Conservation (phyloP, 1,284 basidiomycete species). For the Lentinus polychrous region DNA sequence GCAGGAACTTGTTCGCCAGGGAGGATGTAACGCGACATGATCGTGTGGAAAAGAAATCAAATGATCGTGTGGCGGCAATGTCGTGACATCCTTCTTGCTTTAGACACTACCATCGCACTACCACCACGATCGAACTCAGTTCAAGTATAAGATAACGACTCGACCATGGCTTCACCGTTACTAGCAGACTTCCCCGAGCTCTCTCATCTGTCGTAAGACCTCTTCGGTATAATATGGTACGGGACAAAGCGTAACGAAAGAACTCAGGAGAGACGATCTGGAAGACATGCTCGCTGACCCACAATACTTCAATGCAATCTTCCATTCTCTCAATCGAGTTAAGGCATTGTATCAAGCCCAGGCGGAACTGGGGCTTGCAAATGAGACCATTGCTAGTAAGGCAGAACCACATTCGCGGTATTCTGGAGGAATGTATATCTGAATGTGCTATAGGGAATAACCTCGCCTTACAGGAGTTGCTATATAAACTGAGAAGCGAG, state of each 20-base stretch:
- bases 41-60: background rate
- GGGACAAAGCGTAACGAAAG: background rate
- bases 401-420: conserved; percentile 11
- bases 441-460: conserved; percentile 52
- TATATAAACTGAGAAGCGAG: conserved; percentile 69
- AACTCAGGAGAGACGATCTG: conserved; percentile 71
- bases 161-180: conserved; percentile 40
- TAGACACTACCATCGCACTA: too few relatives aligned
- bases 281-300: conserved; percentile 81
- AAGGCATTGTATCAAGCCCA: conserved; percentile 70
- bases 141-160: background rate
- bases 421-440: background rate
- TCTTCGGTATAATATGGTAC: background rate
- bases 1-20: conserved; percentile 66
- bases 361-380: conserved; percentile 71
- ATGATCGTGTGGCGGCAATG: background rate
- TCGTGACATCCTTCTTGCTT: too few relatives aligned
- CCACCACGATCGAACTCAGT: too few relatives aligned
- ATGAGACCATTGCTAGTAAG: conserved; percentile 80
- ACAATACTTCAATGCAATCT: conserved; percentile 79
- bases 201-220: conserved; percentile 55
- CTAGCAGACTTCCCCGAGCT: conserved; percentile 67
- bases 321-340: conserved; percentile 72
- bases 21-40: conserved; percentile 44
- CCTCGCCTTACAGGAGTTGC: conserved; percentile 62